Base-by-base conservation (phyloP, 768 basidiomycete species). In the Hericium alpestre region DNA sequence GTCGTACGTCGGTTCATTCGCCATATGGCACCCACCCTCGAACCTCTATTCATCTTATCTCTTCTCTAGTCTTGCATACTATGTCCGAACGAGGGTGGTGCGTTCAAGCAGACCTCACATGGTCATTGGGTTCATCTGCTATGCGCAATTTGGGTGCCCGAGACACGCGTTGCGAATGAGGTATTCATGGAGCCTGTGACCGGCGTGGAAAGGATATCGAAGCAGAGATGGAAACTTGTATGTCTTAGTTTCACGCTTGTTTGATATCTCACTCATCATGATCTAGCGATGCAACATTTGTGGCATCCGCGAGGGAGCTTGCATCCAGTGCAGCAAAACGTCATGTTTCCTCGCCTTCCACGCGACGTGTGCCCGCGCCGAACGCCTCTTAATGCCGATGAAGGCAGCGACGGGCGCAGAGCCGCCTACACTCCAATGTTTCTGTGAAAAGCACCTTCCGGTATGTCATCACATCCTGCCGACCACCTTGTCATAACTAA, bases 141-240 rank as follows among this genome's bases (percentile, higher is more conserved):
- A 0, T 99, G 96, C 65, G 93, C 95, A 3, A 94, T 99, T 54
- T 99, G 93, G 92, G 84, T 97, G 2, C 94, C 95, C 0, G 95
- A 98, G 68, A 90, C 92, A 13, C 81, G 86, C 22, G 90, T 97
- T 1, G 86, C 86, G 18, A 98, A 98, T 68, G 87, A 93, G 46
- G 87, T 93, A 11, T 96, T 97, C 67, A 98, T 98, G 96, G 96
- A 99, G 65, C 96, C 96, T 11, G 84, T 99, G 27, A 90, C 91
- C 2, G 91, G 90, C 4, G 79, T 92, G 0, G 91, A 97, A 53
- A 81, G 76, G 60, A 88, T 99, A 49, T 83, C 87, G 1, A 97
- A 93, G 67, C 84, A 83, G 64, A 78, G 95, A 9, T 97, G 94
- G 95, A 96, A 87, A 70, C 77, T 99, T 64, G 94, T 96, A 57